A percentile compares a stretch with the other conserved stretches of the same genome.
phyloP scores from a whole-genome alignment of 805 yeast species.

The Saturnispora sekii region DNA sequence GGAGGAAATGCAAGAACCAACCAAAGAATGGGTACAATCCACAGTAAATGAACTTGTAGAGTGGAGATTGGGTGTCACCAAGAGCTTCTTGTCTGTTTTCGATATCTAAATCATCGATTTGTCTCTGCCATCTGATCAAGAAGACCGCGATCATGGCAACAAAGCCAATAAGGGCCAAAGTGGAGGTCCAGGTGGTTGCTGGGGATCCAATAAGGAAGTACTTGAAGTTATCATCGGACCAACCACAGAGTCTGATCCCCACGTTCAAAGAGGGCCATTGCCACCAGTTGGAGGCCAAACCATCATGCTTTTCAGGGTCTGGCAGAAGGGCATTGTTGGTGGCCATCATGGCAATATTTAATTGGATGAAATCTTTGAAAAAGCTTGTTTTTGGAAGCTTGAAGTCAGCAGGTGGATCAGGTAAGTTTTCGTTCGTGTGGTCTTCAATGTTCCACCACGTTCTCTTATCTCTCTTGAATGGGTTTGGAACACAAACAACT shows the following conservation, averaged over 20 bases:
- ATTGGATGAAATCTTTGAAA: constrained; percentile 63
- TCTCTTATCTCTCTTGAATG: constrained; percentile 67
- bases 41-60: constrained; percentile 38
- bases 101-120: constrained; percentile 46
- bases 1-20: constrained; percentile 82
- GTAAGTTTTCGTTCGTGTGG: constrained; percentile 50
- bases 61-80: constrained; percentile 5
- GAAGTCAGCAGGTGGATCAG: constrained; percentile 50
- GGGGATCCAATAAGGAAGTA: constrained; percentile 72
- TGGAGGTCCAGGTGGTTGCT: constrained; percentile 67
- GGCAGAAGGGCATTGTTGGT: constrained; percentile 77
- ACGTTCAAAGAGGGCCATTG: constrained; percentile 78
- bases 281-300: constrained; percentile 68
- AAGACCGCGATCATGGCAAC: constrained; percentile 35
- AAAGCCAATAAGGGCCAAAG: constrained; percentile 48
- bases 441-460: constrained; percentile 85
- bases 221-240: constrained; percentile 50
- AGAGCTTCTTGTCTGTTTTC: constrained; percentile 12
- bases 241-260: constrained; percentile 69
- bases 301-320: constrained; percentile 65
- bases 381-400: constrained; percentile 66
- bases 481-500: constrained; percentile 65
- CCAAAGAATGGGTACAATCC: constrained; percentile 83
- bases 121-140: constrained; percentile 77
- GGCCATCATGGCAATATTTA: constrained; percentile 82